Percentiles rank a stretch among this genome's conserved stretches.
Evolutionary conservation across 495 filamentous ascomycete genomes (phyloP).

Genomic region (Tetracladium marchalianum): DNA sequence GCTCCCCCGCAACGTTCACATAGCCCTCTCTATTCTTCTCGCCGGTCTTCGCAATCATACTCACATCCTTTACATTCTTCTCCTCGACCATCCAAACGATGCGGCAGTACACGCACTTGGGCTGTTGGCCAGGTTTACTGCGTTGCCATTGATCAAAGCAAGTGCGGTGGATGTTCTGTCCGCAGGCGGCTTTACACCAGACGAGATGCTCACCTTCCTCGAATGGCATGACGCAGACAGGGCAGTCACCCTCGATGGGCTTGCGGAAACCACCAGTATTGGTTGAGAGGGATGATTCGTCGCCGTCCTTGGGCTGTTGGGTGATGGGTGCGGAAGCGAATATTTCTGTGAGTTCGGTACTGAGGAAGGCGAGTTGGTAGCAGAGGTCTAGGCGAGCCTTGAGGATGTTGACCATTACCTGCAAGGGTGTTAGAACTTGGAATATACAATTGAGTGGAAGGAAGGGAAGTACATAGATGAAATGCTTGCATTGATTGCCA

Average conservation of each 20-base stretch:
- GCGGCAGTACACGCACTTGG: conserved; percentile 42
- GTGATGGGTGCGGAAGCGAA: conserved; percentile 42
- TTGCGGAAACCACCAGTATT: conserved; percentile 24
- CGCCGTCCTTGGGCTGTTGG: conserved; percentile 5
- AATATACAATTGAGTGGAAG: background rate
- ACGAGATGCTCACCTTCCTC: conserved; percentile 38
- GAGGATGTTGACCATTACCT: conserved; percentile 50
- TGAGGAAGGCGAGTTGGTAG: conserved; percentile 67
- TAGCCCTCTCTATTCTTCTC: conserved; percentile 40
- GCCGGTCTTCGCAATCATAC: conserved; percentile 11
- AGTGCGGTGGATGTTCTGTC: conserved; percentile 53
- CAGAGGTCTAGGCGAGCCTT: conserved; percentile 38
- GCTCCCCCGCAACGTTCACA: conserved; percentile 44
- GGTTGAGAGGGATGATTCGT: conserved; percentile 7
- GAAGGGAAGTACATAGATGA: conserved; percentile 16
- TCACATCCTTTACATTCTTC: conserved; percentile 13
- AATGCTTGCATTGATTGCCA: conserved; percentile 64
- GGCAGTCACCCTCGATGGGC: conserved; percentile 60
- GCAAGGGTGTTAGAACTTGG: background rate
- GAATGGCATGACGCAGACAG: conserved; percentile 62
- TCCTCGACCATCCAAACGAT: conserved; percentile 12
- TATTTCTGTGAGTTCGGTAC: conserved; percentile 52
- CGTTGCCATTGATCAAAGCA: conserved; percentile 56
- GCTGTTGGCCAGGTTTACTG: conserved; percentile 30
- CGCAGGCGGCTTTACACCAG: conserved; percentile 54